Conservation (phyloP, 176 grass and related monocot species). For the Elymus sibiricus region DNA sequence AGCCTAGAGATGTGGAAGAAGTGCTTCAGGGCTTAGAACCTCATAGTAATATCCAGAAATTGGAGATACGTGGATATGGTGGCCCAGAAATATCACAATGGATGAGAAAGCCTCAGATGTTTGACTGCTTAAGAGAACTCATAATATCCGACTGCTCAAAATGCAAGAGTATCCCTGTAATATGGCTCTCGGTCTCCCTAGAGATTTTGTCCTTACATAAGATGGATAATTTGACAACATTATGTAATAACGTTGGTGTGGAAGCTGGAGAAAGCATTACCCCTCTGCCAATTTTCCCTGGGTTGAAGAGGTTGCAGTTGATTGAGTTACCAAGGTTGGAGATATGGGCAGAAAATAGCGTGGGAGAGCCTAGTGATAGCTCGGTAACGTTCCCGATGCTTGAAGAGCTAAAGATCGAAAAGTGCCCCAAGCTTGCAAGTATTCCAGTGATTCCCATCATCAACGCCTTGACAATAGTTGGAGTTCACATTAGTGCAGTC, state of each 20-base stretch:
- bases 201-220: too few relatives aligned
- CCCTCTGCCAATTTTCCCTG: background rate
- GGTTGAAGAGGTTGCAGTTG: background rate
- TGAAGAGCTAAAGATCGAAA: background rate
- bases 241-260: too few relatives aligned
- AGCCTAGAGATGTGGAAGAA: background rate
- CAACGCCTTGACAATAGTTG: rapidly evolving
- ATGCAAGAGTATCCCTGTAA: too few relatives aligned
- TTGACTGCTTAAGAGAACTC: too few relatives aligned
- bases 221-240: too few relatives aligned
- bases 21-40: background rate
- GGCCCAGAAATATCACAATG: too few relatives aligned
- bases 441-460: background rate
- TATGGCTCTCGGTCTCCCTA: too few relatives aligned
- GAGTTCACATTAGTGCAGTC: background rate
- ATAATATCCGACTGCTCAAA: too few relatives aligned
- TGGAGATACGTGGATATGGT: background rate
- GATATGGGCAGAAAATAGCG: background rate
- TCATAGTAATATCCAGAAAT: background rate
- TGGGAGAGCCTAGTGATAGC: background rate
- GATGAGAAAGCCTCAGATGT: too few relatives aligned
- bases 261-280: too few relatives aligned
- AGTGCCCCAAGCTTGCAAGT: background rate
- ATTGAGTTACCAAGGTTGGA: rapidly evolving
- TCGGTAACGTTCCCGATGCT: background rate